phyloP scores from a whole-genome alignment of 164 flowering plant species.

The Vitis labrusca region DNA sequence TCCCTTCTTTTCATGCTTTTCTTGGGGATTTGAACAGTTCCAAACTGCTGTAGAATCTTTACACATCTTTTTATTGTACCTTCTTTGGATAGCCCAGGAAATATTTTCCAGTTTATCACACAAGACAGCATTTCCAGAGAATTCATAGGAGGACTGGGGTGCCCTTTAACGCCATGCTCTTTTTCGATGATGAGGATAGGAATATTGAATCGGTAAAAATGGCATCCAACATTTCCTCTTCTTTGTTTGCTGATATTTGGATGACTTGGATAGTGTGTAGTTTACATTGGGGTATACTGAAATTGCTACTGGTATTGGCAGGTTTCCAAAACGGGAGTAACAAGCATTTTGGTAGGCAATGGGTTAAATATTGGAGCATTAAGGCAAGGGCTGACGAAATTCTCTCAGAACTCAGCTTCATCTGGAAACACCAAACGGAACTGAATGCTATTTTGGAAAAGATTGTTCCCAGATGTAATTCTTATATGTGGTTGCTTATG shows the following conservation, averaged over 20 bases:
- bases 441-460: not conserved
- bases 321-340: constrained; percentile 90
- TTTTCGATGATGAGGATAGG: constrained; percentile 90
- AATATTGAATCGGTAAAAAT: constrained; percentile 72
- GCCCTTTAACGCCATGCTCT: constrained; percentile 84
- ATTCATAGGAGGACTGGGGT: constrained; percentile 74
- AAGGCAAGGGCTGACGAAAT: constrained; percentile 62
- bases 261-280: not conserved
- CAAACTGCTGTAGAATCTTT: too few species aligned
- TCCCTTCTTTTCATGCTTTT: too few species aligned
- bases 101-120: constrained; percentile 90
- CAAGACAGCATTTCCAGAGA: constrained; percentile 79
- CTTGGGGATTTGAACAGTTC: too few species aligned
- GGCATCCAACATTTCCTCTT: not conserved
- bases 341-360: constrained; percentile 73
- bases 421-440: constrained; percentile 22
- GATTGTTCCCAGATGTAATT: too few species aligned
- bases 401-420: constrained; percentile 30
- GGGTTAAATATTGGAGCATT: constrained; percentile 79
- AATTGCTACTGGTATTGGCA: constrained; percentile 16
- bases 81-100: constrained; percentile 52
- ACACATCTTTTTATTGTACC: not conserved
- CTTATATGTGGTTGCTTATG: too few species aligned
- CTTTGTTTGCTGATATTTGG: not conserved
- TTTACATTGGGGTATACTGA: not conserved